These are phyloP conservation scores for Styphnolobium japonicum DNA, from an alignment of 306 rosid species.

Conservation along the genomic window DNA sequence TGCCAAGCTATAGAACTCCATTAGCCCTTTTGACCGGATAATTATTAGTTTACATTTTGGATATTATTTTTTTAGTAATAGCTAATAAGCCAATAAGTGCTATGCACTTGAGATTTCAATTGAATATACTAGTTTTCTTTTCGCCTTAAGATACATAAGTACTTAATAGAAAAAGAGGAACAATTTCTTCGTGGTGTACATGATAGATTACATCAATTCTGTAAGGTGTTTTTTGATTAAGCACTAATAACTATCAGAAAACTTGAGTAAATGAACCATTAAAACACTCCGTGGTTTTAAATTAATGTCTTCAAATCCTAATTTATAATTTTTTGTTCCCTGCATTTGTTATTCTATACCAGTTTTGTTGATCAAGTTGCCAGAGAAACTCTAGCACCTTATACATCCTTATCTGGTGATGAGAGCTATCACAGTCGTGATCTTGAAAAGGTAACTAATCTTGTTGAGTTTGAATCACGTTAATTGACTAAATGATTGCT, in stretches of 20 bases:
- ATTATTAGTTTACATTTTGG: background rate
- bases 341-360: conserved; percentile 5
- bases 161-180: background rate
- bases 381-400: conserved; percentile 62
- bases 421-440: conserved; percentile 77
- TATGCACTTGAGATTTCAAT: background rate
- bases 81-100: background rate
- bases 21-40: background rate
- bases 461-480: background rate
- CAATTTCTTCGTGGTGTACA: background rate
- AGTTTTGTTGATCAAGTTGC: conserved; percentile 72
- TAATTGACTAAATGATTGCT: background rate
- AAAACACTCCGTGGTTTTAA: background rate
- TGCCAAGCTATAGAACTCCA: background rate
- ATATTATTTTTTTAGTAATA: background rate
- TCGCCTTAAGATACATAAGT: background rate
- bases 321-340: background rate
- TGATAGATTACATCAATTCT: background rate
- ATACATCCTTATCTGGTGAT: conserved; percentile 48
- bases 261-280: background rate
- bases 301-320: background rate
- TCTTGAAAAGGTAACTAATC: conserved; percentile 74
- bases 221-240: background rate
- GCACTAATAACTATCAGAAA: background rate
- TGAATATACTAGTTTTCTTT: background rate